A percentile compares a stretch with the other conserved stretches of the same genome.
Conservation (phyloP, 23 red algal species). For the Agarophyton chilense region DNA sequence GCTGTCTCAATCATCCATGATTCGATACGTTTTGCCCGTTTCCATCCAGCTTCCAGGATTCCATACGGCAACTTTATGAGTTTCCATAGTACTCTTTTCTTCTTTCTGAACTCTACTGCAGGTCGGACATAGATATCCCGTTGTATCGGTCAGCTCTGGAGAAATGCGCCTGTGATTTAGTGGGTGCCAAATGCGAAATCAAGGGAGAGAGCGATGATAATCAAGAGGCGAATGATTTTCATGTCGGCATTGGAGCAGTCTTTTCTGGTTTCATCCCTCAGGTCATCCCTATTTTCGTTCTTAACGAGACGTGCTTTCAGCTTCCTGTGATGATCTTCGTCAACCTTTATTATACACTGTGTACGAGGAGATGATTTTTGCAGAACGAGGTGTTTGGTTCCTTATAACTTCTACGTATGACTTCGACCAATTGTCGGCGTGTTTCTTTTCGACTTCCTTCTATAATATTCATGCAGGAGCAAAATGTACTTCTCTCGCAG, state of each 20-base stretch:
- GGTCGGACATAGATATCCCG: conserved; percentile 33
- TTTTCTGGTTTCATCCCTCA: background rate
- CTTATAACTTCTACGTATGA: background rate
- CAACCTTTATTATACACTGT: conserved; percentile 13
- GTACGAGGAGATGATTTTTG: conserved; percentile 8
- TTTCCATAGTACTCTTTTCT: conserved; percentile 33
- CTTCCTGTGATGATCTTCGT: background rate
- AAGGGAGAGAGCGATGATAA: background rate
- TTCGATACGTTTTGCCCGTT: conserved; percentile 25
- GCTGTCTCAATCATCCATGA: conserved; percentile 1
- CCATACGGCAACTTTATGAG: conserved; percentile 41
- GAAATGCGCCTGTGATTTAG: conserved; percentile 34
- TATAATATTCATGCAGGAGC: background rate
- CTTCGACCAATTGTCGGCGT: background rate
- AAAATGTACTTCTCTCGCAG: background rate
- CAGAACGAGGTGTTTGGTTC: background rate
- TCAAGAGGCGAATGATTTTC: background rate
- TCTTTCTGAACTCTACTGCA: background rate
- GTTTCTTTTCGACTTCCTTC: background rate
- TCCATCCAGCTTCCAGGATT: conserved; percentile 44
- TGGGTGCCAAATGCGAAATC: background rate
- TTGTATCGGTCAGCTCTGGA: conserved; percentile 40
- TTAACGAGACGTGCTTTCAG: conserved; percentile 1
- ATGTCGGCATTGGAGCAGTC: background rate
- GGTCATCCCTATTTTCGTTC: background rate